Evolutionary conservation across 2,329 filamentous ascomycete genomes (phyloP).

Genomic region (Curvularia sp.): DNA sequence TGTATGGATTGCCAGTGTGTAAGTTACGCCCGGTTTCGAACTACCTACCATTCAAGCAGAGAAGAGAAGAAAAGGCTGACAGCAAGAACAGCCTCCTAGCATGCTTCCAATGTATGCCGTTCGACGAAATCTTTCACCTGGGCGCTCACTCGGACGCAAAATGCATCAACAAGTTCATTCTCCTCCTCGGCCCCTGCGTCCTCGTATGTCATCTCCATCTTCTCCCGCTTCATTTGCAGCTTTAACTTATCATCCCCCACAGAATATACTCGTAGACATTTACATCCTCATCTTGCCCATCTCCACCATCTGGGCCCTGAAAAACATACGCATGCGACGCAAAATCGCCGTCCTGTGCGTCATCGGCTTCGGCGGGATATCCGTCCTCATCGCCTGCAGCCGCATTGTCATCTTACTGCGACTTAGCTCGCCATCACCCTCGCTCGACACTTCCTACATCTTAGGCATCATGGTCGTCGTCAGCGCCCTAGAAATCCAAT

Average conservation of each 20-base stretch:
- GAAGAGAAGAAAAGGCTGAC: not conserved
- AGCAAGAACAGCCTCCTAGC: not conserved
- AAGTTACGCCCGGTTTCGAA: not conserved
- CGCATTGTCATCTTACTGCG: conserved; percentile 1
- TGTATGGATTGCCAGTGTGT: conserved; percentile 5
- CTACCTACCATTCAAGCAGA: too few species aligned
- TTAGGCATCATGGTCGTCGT: conserved; percentile 2
- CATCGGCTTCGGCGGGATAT: conserved; percentile 10
- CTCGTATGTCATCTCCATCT: not conserved
- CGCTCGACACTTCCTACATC: conserved; percentile 1
- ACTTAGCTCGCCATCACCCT: not conserved
- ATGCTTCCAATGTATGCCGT: conserved; percentile 8
- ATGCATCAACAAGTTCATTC: conserved; percentile 6
- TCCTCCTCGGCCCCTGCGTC: conserved; percentile 6
- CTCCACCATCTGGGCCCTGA: conserved; percentile 3
- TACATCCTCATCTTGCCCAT: conserved; percentile 9
- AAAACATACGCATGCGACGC: conserved; percentile 1
- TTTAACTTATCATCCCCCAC: not conserved
- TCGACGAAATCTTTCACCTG: conserved; percentile 12
- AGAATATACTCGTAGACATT: conserved; percentile 14
- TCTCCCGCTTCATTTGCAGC: not conserved
- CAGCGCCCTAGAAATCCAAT: conserved; percentile 11
- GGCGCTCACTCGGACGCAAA: conserved; percentile 1
- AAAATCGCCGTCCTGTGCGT: conserved; percentile 10
- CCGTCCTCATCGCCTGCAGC: conserved; percentile 8